A percentile compares a stretch with the other conserved stretches of the same genome.
These are phyloP conservation scores for Diddensiella santjacobensis DNA, from an alignment of 805 yeast genomes.

Conservation along the genomic window DNA sequence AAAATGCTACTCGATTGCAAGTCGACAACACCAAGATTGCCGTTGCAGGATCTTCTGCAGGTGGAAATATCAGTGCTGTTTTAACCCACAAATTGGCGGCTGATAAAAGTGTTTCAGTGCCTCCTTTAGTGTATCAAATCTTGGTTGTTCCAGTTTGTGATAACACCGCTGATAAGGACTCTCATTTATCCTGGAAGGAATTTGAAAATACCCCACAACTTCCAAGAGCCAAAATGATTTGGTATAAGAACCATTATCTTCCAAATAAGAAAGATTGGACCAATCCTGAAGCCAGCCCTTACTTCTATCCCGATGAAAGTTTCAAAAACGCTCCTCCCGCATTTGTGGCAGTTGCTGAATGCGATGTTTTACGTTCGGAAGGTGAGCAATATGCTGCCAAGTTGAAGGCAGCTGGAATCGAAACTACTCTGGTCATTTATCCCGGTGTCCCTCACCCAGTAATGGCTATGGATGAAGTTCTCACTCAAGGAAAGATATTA, in stretches of 20 bases:
- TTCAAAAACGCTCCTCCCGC: constrained; percentile 41
- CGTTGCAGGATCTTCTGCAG: constrained; percentile 47
- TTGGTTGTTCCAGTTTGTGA: constrained; percentile 36
- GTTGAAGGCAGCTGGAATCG: constrained; percentile 37
- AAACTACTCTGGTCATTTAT: constrained; percentile 27
- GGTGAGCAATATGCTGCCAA: constrained; percentile 43
- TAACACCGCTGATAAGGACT: constrained; percentile 33
- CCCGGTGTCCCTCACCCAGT: constrained; percentile 47
- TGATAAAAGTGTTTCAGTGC: constrained; percentile 29
- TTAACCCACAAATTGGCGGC: constrained; percentile 30
- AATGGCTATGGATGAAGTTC: constrained; percentile 45
- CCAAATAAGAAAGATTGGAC: constrained; percentile 33
- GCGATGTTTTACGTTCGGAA: constrained; percentile 45
- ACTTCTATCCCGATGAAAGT: constrained; percentile 40
- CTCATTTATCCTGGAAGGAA: constrained; percentile 39
- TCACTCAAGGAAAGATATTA: constrained; percentile 21
- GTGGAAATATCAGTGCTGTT: constrained; percentile 33
- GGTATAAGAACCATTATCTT: constrained; percentile 42
- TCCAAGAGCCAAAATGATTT: constrained; percentile 44
- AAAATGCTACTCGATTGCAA: constrained; percentile 10
- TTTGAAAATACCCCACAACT: constrained; percentile 34
- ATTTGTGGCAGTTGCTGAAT: constrained; percentile 41
- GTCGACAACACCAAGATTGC: constrained; percentile 31
- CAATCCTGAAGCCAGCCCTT: constrained; percentile 41
- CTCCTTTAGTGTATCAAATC: constrained; percentile 39